Conservation (phyloP, 768 basidiomycete species). For the Xanthoconium purpureum region DNA sequence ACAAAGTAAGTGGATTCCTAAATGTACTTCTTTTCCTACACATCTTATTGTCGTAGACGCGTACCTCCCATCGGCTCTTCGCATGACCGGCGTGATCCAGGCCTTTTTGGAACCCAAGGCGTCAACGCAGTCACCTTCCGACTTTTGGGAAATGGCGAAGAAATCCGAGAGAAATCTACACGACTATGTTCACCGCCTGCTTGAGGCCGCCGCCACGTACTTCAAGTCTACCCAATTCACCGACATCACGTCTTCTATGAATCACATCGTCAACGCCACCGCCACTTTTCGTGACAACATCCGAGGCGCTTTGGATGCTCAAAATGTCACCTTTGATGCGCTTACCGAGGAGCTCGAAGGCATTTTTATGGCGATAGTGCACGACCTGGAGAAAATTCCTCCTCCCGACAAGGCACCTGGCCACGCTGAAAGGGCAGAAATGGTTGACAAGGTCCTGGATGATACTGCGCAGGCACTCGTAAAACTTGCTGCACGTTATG, state of each 20-base stretch:
- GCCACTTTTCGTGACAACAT: conserved; percentile 11
- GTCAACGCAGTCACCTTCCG: neutral
- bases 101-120: neutral
- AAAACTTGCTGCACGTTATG: neutral
- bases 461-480: conserved; percentile 1
- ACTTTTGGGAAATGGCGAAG: conserved; percentile 13
- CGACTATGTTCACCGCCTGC: conserved; percentile 4
- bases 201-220: neutral
- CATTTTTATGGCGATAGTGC: conserved; percentile 1
- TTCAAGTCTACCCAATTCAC: conserved; percentile 8
- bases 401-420: neutral
- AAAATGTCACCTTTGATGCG: neutral
- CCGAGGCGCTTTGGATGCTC: conserved; percentile 4
- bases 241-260: conserved; percentile 1
- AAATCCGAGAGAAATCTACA: neutral
- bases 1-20: neutral
- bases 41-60: neutral
- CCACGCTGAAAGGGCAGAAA: neutral
- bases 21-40: neutral
- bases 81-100: neutral
- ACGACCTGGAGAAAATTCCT: conserved; percentile 2
- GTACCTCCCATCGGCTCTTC: neutral
- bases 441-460: conserved; percentile 7
- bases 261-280: conserved; percentile 11
- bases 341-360: conserved; percentile 12